Evolutionary conservation across 768 basidiomycete species (phyloP), one percentile per base, ranked within the genome.

Genomic region (Psilocybe cyanescens): DNA sequence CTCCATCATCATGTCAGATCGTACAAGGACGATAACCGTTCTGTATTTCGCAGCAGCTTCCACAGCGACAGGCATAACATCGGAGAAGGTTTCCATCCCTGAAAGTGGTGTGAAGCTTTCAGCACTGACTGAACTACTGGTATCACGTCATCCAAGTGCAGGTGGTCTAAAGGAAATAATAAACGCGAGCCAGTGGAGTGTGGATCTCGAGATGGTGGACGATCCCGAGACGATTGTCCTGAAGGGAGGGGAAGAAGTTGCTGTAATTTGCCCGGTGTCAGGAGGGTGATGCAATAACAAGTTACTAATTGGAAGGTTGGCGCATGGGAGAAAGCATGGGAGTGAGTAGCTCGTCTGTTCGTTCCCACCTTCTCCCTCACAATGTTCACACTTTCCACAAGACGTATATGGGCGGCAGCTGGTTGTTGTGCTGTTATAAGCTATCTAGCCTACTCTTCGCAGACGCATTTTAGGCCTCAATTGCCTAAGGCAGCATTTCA

Each of bases 211-310:
- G 74, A 93, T 93, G 90, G 81, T 92, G 1, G 85, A 88, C 11
- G 79, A 87, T 61, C 81, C 81, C 2, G 75, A 77, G n/a, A 61
- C 63, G 0, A 74, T 84, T 17, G 59, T 76, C 11, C 72, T 94
- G 49, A 79, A 73, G 48, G 89, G 90, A 9, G 91, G 90, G 19
- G 91, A 94, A 71, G 88, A 91, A 67, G 84, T 93, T 7, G 91
- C 87, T 12, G 81, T 94, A 28, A 94, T 94, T 46, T 89, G 89
- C 65, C 92, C 90, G 8, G 91, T 94, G 0, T 91, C 90, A 55
- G 92, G 93, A 4, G 92, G 92, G 33, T 92, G 72, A 75, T 50
- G 35, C 47, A 28, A 35, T 12, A n/a, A n/a, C 8, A 19, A 33
- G 12, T 17, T 55, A n/a, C 19, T 37, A 41, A 47, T 51, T 31